Percentiles rank a stretch among this genome's conserved stretches.
These are phyloP conservation scores for Actinidia arguta DNA, from an alignment of 179 eudicot genomes.

Conservation along the genomic window DNA sequence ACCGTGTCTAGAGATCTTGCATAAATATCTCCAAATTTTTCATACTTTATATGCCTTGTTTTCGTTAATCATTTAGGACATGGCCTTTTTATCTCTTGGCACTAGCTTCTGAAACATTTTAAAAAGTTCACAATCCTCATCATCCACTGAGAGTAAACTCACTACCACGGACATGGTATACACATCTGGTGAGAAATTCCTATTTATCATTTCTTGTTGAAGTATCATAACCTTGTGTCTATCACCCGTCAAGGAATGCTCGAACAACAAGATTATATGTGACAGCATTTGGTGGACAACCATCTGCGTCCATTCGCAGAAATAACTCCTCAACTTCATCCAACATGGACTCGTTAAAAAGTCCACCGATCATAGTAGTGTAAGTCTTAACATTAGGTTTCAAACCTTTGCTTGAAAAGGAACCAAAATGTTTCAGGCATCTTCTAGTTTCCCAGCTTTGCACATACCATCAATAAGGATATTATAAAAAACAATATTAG, in stretches of 20 bases:
- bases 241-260: neutral
- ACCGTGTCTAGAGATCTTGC: too few species aligned
- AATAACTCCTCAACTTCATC: constrained; percentile 7
- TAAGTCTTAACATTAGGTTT: constrained; percentile 1
- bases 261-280: neutral
- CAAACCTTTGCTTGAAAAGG: neutral
- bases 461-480: constrained; percentile 23
- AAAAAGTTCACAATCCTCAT: neutral
- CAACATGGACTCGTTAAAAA: constrained; percentile 1
- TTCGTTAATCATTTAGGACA: neutral
- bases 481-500: neutral
- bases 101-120: constrained; percentile 1
- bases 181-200: neutral
- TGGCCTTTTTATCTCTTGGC: neutral
- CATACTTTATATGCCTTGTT: too few species aligned
- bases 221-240: neutral
- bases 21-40: too few species aligned
- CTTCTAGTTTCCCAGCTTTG: constrained; percentile 7
- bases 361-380: constrained; percentile 10
- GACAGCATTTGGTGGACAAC: neutral
- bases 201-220: neutral
- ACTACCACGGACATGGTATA: neutral
- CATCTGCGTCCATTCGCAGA: neutral
- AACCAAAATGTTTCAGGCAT: neutral
- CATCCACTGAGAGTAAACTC: neutral